Evolutionary conservation across 306 rosid species (phyloP), one percentile per base, ranked within the genome.

Genomic region (Biancaea sappan): DNA sequence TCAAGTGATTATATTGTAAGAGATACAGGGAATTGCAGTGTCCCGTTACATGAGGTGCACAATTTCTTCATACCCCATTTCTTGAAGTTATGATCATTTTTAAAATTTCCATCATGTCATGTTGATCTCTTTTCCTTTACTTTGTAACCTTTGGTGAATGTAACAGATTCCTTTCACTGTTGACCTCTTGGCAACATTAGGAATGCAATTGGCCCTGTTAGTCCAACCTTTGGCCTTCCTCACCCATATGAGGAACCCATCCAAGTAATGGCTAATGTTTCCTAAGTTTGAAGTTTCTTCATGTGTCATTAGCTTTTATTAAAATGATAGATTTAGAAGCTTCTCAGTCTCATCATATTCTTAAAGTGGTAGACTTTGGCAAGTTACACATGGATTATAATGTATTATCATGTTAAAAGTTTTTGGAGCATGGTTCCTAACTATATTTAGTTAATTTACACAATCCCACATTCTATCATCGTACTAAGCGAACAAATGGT

Each of bases 1-100:
- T n/a, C 97, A 59, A 89, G 93, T 76, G 97, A 93, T 75, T 93
- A 72, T 67, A 87, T 93, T 46, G 97, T 85, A 28, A 86, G 88
- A 78, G 98, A 93, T 80, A 87, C 83, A 3, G 97, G 98, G 74
- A 93, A 93, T 76, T 93, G 97, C 85, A 91, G 98, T 89, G n/a
- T n/a, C 97, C 98, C 97, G 97, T 65, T 91, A 87, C 86, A 93
- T 91, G 97, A 90, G 92, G 88, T 93, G 97, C 90, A 90, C 98
- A 50, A 83, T 91, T 78, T 51, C 52, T 77, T 51, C 38, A 73
- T 32, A n/a, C n/a, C n/a, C n/a, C n/a, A n/a, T n/a, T 47, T 69
- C 18, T 48, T 52, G n/a, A 58, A 59, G 35, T 64, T 73, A 19
- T 77, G 57, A 38, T 57, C 41, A 32, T 62, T 8, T 77, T 43